Evolutionary conservation across 2,329 filamentous ascomycete genomes (phyloP).

Genomic region (Alternaria angustiovoidea): DNA sequence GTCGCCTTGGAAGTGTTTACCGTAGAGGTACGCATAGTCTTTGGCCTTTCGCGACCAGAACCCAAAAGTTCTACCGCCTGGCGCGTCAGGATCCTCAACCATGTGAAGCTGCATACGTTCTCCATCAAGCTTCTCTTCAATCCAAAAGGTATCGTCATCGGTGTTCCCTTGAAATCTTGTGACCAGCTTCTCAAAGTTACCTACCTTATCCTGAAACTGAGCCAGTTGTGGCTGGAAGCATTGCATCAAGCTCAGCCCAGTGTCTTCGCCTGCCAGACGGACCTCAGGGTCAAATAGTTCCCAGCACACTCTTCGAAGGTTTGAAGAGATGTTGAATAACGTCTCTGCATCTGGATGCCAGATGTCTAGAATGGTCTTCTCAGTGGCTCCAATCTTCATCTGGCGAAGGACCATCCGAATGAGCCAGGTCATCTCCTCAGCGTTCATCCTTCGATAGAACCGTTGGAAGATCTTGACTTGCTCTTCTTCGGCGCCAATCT

Average conservation of each 20-base stretch:
- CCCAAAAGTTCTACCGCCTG: slow-evolving; percentile 76
- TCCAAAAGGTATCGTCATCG: slow-evolving; percentile 85
- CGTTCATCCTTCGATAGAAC: slow-evolving; percentile 91
- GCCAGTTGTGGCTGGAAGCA: slow-evolving; percentile 97
- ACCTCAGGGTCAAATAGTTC: slow-evolving; percentile 79
- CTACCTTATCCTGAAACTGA: slow-evolving; percentile 79
- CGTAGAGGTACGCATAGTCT: slow-evolving; percentile 95
- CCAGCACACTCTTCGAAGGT: slow-evolving; percentile 91
- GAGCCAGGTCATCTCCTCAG: slow-evolving; percentile 92
- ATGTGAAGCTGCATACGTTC: slow-evolving; percentile 98
- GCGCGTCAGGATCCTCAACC: slow-evolving; percentile 70
- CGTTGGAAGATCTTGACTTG: slow-evolving; percentile 81
- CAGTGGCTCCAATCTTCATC: slow-evolving; percentile 79
- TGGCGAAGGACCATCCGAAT: slow-evolving; percentile 90
- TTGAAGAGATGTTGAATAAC: slow-evolving; percentile 88
- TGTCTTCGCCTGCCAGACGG: slow-evolving; percentile 76
- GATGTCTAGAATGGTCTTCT: slow-evolving; percentile 82
- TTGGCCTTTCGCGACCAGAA: slow-evolving; percentile 98
- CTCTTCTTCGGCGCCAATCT: slow-evolving; percentile 79
- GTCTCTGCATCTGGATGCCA: slow-evolving; percentile 64
- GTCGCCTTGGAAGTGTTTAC: slow-evolving; percentile 73
- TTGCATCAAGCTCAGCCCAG: slow-evolving; percentile 83
- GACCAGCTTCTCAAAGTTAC: slow-evolving; percentile 80
- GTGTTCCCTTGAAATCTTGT: slow-evolving; percentile 70
- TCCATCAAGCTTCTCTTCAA: slow-evolving; percentile 96